These are phyloP conservation scores for Irpex sp. DNA, from an alignment of 1,284 basidiomycete genomes.

Conservation along the genomic window DNA sequence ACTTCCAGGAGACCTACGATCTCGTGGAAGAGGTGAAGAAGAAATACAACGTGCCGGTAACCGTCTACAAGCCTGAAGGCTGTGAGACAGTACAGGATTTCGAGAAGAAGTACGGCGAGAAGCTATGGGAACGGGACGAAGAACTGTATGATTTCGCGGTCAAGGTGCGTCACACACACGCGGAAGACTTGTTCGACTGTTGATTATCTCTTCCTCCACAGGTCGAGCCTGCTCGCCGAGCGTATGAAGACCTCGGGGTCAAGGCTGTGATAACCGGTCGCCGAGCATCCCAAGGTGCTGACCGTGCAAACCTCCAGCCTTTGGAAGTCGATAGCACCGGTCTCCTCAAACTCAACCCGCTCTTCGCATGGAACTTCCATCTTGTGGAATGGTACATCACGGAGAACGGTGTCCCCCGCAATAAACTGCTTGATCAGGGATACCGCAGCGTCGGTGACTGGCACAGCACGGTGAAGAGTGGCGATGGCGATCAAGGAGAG, in stretches of 20 bases:
- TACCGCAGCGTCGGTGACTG: slow-evolving; percentile 96
- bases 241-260: slow-evolving; percentile 80
- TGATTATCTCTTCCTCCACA: slow-evolving; percentile 22
- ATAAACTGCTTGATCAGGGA: slow-evolving; percentile 84
- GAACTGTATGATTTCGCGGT: slow-evolving; percentile 88
- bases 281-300: slow-evolving; percentile 86
- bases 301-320: slow-evolving; percentile 77
- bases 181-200: neutral
- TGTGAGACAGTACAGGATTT: slow-evolving; percentile 73
- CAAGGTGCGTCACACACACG: slow-evolving; percentile 54
- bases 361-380: slow-evolving; percentile 86
- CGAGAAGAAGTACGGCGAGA: slow-evolving; percentile 76
- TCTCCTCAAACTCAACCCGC: slow-evolving; percentile 91
- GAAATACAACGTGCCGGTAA: slow-evolving; percentile 70
- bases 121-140: slow-evolving; percentile 89
- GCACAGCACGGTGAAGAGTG: slow-evolving; percentile 84
- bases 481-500: slow-evolving; percentile 72
- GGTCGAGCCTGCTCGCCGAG: slow-evolving; percentile 91
- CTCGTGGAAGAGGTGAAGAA: slow-evolving; percentile 78
- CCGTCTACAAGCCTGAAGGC: slow-evolving; percentile 77
- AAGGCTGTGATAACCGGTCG: slow-evolving; percentile 92
- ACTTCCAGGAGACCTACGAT: slow-evolving; percentile 90
- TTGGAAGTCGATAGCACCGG: slow-evolving; percentile 92
- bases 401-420: slow-evolving; percentile 82
- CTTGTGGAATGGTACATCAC: slow-evolving; percentile 86